These are phyloP conservation scores for Alternaria infectoria DNA, from an alignment of 2,329 filamentous ascomycete genomes.

Conservation along the genomic window DNA sequence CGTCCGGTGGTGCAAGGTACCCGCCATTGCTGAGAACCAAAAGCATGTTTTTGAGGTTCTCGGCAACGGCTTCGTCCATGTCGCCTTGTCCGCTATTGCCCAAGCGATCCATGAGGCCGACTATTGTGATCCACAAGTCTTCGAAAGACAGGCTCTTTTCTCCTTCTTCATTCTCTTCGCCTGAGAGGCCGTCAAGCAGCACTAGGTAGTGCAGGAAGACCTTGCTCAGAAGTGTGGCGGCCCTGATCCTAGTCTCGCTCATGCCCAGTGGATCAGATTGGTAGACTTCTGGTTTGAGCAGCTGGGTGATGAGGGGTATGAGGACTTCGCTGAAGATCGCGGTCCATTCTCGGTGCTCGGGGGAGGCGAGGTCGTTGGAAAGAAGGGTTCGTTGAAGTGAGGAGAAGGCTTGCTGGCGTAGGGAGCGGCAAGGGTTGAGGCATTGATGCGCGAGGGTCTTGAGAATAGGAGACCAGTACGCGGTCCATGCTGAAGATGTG, in stretches of 20 bases:
- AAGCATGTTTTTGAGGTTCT: slow-evolving; percentile 94
- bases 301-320: slow-evolving; percentile 84
- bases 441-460: slow-evolving; percentile 87
- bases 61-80: slow-evolving; percentile 90
- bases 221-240: slow-evolving; percentile 88
- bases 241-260: slow-evolving; percentile 92
- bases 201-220: slow-evolving; percentile 95
- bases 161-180: not conserved
- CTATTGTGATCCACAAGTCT: slow-evolving; percentile 85
- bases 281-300: slow-evolving; percentile 94
- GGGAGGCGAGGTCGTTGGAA: slow-evolving; percentile 81
- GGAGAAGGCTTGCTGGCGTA: slow-evolving; percentile 85
- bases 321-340: slow-evolving; percentile 93
- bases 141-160: slow-evolving; percentile 72
- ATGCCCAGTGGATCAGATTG: slow-evolving; percentile 90
- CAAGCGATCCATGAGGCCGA: slow-evolving; percentile 92
- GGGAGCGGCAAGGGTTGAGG: slow-evolving; percentile 91
- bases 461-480: slow-evolving; percentile 97
- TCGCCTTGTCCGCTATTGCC: slow-evolving; percentile 96
- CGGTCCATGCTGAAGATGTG: slow-evolving; percentile 76
- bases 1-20: slow-evolving; percentile 74
- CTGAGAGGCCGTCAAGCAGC: slow-evolving; percentile 74
- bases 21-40: slow-evolving; percentile 93
- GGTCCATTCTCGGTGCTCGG: slow-evolving; percentile 88
- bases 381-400: slow-evolving; percentile 85